Evolutionary conservation across 768 basidiomycete genomes (phyloP), one percentile per base, ranked within the genome.

Genomic region (Ramaria sp.): DNA sequence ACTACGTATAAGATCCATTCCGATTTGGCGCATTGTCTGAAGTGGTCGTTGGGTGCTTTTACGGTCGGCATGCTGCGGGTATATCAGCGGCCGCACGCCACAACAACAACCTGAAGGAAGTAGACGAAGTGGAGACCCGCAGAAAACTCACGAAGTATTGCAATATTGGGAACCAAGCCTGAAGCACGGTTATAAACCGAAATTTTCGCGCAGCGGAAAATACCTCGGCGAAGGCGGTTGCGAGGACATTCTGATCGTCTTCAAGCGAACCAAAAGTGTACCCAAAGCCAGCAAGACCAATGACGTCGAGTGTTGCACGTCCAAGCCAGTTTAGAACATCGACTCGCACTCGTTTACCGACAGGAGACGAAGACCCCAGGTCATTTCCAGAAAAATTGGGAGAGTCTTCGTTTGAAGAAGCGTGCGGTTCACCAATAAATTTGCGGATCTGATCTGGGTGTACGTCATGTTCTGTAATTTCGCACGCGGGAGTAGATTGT

Each of bases 271-370:
- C 67, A 67, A 84, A 81, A 16, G 67, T 62, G 64, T 73, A 77
- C 60, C 66, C 71, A 61, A 83, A 86, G 60, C 83, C 81, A 5
- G 87, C 82, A 36, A 84, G 70, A 8, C 86, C 86, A 49, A 92
- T 88, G 52, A 86, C 77, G 58, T 90, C 88, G 8, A 90, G 70
- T 3, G 86, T 88, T 48, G 77, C 76, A 53, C 77, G 78, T 39
- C 78, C 79, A 2, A 89, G 69, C 78, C 81, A 87, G 3, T 72
- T 68, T 36, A 83, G 68, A 1, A 81, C 77, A 36, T 92, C 82
- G 30, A 88, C 69, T 6, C 66, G 66, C 20, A 37, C 18, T 48
- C 55, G 42, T 48, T 55, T 20, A 27, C 18, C 48, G 32, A 34
- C 9, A 34, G 32, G 9, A 34, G 32, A 34, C 32, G 32, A 34